phyloP scores from a whole-genome alignment of 176 grass and related monocot species.

The Carex myosuroides region DNA sequence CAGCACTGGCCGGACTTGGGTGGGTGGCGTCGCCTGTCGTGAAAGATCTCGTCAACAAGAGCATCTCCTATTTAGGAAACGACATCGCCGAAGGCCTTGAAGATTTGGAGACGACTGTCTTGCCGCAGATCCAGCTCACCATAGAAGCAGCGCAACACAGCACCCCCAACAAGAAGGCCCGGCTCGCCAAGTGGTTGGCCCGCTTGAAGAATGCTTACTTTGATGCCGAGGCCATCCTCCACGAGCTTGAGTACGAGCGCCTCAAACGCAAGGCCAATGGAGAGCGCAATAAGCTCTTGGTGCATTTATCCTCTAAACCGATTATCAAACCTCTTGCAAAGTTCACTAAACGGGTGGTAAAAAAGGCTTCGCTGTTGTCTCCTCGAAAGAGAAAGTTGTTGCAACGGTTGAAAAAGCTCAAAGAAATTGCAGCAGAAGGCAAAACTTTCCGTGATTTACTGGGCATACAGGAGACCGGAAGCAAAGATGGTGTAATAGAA shows the following conservation, averaged over 20 bases:
- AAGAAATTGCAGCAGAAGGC: neutral
- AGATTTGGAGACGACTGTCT: neutral
- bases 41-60: neutral
- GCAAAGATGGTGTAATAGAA: neutral
- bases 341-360: neutral
- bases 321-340: neutral
- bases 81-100: neutral
- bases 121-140: neutral
- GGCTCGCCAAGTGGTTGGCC: neutral
- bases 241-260: neutral
- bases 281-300: neutral
- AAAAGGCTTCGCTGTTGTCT: neutral
- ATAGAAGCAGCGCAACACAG: neutral
- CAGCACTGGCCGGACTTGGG: neutral
- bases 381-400: neutral
- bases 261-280: neutral
- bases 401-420: neutral
- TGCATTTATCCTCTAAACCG: neutral
- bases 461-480: neutral
- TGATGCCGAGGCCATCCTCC: neutral
- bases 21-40: neutral
- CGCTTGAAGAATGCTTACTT: neutral
- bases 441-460: neutral
- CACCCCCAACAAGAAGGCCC: neutral
- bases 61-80: neutral